A percentile compares a stretch with the other conserved stretches of the same genome.
These are phyloP conservation scores for Isatis lusitanica DNA, from an alignment of 441 rosid species.

Conservation along the genomic window DNA sequence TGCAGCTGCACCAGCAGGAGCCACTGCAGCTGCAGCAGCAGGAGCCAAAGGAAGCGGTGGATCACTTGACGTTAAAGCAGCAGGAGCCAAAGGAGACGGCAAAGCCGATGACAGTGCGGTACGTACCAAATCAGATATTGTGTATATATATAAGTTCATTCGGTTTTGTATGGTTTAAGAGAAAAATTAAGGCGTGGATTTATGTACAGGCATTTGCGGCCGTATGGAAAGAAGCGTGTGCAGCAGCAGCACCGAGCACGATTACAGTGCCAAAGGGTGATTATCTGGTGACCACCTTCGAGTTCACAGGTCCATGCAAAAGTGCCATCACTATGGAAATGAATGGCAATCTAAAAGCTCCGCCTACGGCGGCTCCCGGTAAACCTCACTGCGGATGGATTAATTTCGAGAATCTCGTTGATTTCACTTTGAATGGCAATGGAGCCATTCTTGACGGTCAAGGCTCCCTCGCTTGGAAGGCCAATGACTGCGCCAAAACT, in stretches of 20 bases:
- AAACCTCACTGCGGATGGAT: conserved; percentile 43
- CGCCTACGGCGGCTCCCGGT: neutral
- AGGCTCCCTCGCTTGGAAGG: conserved; percentile 36
- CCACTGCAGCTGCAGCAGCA: neutral
- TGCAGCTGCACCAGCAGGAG: neutral
- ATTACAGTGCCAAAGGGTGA: conserved; percentile 38
- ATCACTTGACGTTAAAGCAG: too few species aligned
- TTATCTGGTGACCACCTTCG: conserved; percentile 24
- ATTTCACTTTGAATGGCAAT: conserved; percentile 27
- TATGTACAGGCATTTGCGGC: conserved; percentile 31
- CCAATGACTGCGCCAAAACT: conserved; percentile 27
- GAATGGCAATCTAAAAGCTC: conserved; percentile 42
- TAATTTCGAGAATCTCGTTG: conserved; percentile 27
- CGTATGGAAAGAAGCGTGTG: conserved; percentile 36
- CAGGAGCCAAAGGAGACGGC: neutral
- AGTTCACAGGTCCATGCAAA: conserved; percentile 38
- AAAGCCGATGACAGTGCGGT: neutral
- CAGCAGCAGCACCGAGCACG: conserved; percentile 10
- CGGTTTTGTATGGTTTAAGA: neutral
- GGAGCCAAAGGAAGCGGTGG: neutral
- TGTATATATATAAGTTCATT: neutral
- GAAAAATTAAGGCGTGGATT: neutral
- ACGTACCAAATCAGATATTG: neutral
- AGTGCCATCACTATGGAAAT: conserved; percentile 28
- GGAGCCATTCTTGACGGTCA: conserved; percentile 39